Base-by-base conservation (phyloP, 257 asterid genomes). In the Linaria vulgaris region DNA sequence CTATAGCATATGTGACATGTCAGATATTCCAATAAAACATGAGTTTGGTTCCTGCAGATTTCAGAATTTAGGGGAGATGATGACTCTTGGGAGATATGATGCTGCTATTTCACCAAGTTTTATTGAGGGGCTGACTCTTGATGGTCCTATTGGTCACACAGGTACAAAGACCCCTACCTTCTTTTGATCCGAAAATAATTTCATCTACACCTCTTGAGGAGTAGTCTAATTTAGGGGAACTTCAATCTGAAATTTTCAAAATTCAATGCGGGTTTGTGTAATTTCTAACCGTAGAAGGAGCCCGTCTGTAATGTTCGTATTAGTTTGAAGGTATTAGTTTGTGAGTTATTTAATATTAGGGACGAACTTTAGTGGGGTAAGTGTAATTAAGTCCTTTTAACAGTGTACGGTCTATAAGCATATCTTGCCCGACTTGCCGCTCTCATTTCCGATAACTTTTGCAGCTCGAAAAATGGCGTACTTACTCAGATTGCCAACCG, bases 11-110 rank as follows among this genome's bases (percentile, higher is more conserved):
- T 34, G 21, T 34, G 6, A n/a, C 59, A 34, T 3, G 49, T 15
- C 31, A 50, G 20, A 5, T 23, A 66, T 43, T 39, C 50, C 31
- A 7, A 19, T 44, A 66, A 15, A 64, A 61, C 23, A 16, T 12
- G 15, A 16, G 30, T 49, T 12, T 68, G 52, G 48, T 60, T 64
- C 71, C 27, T 66, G 59, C 84, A 91, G 98, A 79, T 92, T 85
- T 74, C 99, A 92, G 79, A 80, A 85, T 79, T 68, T 88, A 47
- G 99, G 99, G 20, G 99, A 92, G 86, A 92, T 92, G 99, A 87
- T 92, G 97, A 87, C 82, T 67, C 97, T 92, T 56, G 99, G 99
- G 61, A 83, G 82, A 72, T 79, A 66, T 20, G 99, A 92, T 70
- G 99, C 88, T 69, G 96, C 97, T 61, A 69, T 92, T 53, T 50